These are phyloP conservation scores for Saccharomycopsis crataegensis DNA, from an alignment of 1,139 yeast species.

Conservation along the genomic window DNA sequence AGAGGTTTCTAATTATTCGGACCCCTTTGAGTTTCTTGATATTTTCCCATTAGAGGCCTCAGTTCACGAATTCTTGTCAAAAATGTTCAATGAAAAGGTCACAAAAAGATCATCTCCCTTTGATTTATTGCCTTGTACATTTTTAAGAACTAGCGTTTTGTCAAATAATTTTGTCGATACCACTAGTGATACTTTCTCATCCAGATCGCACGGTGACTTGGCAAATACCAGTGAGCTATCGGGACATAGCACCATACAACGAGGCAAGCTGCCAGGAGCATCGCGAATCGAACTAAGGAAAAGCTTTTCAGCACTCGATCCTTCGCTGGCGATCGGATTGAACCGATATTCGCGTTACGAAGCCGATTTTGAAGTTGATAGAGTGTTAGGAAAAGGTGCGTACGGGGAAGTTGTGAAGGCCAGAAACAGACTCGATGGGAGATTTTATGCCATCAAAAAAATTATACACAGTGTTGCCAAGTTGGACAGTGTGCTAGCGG, in stretches of 20 bases:
- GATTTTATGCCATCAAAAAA: constrained; percentile 90
- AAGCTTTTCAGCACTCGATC: background rate
- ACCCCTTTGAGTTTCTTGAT: constrained; percentile 57
- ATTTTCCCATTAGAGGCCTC: constrained; percentile 44
- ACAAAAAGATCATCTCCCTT: constrained; percentile 74
- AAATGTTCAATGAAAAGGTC: constrained; percentile 58
- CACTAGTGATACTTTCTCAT: background rate
- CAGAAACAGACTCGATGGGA: constrained; percentile 84
- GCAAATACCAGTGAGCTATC: background rate
- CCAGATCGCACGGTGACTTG: background rate
- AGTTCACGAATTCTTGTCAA: constrained; percentile 57
- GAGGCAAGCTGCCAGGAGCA: background rate
- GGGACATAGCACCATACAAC: background rate
- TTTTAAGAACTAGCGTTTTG: constrained; percentile 61
- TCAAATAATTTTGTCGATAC: constrained; percentile 7
- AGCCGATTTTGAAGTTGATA: constrained; percentile 89
- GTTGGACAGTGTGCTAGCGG: constrained; percentile 74
- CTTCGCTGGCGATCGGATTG: background rate
- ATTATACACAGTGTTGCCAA: constrained; percentile 78
- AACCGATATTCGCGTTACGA: constrained; percentile 48
- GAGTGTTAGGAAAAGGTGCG: constrained; percentile 89
- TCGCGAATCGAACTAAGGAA: background rate
- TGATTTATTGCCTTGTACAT: constrained; percentile 76
- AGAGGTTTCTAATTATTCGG: constrained; percentile 42
- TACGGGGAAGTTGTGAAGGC: constrained; percentile 97